Percentiles rank a stretch among this genome's conserved stretches.
Evolutionary conservation across 352 stramenopile genomes (phyloP).

Genomic region (Phytophthora sp.): DNA sequence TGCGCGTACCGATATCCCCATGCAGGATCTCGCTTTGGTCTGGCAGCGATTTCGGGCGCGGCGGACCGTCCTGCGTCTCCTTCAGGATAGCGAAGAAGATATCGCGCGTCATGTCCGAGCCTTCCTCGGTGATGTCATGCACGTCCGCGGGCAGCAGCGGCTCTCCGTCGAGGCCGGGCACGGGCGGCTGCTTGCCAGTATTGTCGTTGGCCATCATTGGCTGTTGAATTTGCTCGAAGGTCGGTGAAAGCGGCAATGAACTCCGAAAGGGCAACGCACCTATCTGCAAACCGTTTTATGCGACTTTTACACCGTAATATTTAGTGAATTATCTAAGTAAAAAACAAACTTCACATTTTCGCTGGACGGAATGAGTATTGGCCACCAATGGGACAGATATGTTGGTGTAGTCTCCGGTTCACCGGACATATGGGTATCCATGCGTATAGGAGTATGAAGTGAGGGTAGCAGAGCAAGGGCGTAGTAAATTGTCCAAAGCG

Average conservation of each 20-base stretch:
- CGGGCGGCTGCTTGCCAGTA: slow-evolving; percentile 15
- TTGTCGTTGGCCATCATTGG: slow-evolving; percentile 18
- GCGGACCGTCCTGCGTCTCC: slow-evolving; percentile 48
- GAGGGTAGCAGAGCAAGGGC: neutral
- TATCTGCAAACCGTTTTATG: slow-evolving; percentile 13
- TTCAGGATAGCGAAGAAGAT: slow-evolving; percentile 73
- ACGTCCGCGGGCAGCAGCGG: slow-evolving; percentile 43
- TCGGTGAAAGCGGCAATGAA: slow-evolving; percentile 25
- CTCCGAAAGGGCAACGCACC: slow-evolving; percentile 2
- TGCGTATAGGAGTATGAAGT: slow-evolving; percentile 7
- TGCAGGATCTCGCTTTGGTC: slow-evolving; percentile 64
- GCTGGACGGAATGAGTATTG: slow-evolving; percentile 23
- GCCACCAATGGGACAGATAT: too few species aligned
- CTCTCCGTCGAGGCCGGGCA: slow-evolving; percentile 21
- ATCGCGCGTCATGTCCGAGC: slow-evolving; percentile 71
- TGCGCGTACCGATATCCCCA: slow-evolving; percentile 52
- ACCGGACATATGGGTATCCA: slow-evolving; percentile 1
- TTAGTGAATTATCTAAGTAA: slow-evolving; percentile 5
- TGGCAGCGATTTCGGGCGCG: slow-evolving; percentile 53
- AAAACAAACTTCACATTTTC: slow-evolving; percentile 13
- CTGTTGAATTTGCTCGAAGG: slow-evolving; percentile 9
- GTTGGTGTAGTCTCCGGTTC: slow-evolving; percentile 8
- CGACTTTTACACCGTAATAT: slow-evolving; percentile 15
- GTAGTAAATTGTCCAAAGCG: too few species aligned
- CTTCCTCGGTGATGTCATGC: slow-evolving; percentile 61